A percentile compares a stretch with the other conserved stretches of the same genome.
phyloP scores from a whole-genome alignment of 2,329 filamentous ascomycete genomes.

The Aspergillus sp. region DNA sequence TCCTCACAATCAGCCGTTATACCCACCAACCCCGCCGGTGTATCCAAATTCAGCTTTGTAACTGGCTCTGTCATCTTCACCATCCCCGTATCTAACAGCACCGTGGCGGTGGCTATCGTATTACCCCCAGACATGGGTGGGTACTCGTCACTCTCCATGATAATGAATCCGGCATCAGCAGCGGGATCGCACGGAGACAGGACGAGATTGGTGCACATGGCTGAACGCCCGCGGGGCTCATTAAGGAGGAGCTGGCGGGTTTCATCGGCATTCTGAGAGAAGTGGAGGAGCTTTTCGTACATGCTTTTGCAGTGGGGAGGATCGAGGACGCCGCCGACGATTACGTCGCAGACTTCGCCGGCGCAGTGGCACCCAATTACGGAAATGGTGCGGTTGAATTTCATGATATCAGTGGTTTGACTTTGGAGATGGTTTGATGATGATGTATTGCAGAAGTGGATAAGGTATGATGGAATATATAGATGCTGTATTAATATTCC shows the following conservation, averaged over 20 bases:
- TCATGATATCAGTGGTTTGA: not conserved
- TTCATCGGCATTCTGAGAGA: conserved; percentile 34
- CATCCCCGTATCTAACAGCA: conserved; percentile 45
- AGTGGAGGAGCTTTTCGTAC: conserved; percentile 44
- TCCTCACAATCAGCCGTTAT: conserved; percentile 37
- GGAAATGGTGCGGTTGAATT: conserved; percentile 6
- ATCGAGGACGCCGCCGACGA: conserved; percentile 44
- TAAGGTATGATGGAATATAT: too few relatives aligned
- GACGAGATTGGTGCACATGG: conserved; percentile 36
- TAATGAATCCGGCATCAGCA: conserved; percentile 43
- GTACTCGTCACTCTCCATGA: conserved; percentile 44
- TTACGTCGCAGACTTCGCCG: conserved; percentile 44
- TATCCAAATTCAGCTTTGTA: conserved; percentile 39
- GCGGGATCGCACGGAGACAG: conserved; percentile 39
- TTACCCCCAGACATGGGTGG: conserved; percentile 44
- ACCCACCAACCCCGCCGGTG: conserved; percentile 39
- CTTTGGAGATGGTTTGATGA: too few relatives aligned
- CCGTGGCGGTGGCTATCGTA: conserved; percentile 39
- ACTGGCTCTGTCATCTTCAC: conserved; percentile 40
- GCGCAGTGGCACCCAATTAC: conserved; percentile 15
- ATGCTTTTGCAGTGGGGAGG: conserved; percentile 33
- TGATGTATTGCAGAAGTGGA: too few relatives aligned
- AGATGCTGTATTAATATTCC: too few relatives aligned
- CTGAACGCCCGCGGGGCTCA: conserved; percentile 40
- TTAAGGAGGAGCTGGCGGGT: conserved; percentile 41